Conservation (phyloP, 1,139 yeast species). For the Geotrichum cucujoidarum region DNA sequence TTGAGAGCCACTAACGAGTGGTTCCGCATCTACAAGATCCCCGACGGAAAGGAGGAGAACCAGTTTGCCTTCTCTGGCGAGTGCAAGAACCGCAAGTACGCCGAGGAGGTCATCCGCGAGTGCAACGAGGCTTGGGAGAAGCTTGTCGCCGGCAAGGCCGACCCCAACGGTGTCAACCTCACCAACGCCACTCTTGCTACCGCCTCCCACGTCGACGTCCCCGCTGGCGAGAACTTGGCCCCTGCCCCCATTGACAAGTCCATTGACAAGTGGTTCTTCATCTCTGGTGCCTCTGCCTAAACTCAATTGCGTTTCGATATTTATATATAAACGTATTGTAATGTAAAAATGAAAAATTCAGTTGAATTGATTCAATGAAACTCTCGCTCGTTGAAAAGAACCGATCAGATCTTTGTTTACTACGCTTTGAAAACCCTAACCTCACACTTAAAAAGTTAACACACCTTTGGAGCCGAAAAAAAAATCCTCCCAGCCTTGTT, state of each 20-base stretch:
- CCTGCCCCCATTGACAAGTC: conserved; percentile 97
- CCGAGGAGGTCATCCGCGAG: conserved; percentile 65
- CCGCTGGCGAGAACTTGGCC: conserved; percentile 61
- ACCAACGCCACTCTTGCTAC: conserved; percentile 70
- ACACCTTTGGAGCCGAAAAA: background rate
- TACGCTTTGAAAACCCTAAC: background rate
- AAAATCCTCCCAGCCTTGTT: background rate
- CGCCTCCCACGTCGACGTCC: conserved; percentile 46
- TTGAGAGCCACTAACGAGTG: conserved; percentile 80
- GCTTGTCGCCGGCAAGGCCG: conserved; percentile 51
- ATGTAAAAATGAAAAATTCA: background rate
- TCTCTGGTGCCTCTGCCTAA: conserved; percentile 34
- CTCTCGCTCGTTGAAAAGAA: background rate
- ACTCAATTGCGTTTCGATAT: too few species aligned
- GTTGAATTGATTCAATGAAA: background rate
- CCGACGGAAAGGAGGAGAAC: conserved; percentile 87
- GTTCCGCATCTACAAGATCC: conserved; percentile 86
- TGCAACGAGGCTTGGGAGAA: conserved; percentile 70
- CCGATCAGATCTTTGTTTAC: too few species aligned
- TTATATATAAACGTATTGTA: background rate
- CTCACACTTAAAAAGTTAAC: too few species aligned
- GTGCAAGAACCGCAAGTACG: conserved; percentile 67
- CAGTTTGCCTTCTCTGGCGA: conserved; percentile 81
- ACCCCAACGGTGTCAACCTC: conserved; percentile 45
- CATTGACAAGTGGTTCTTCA: conserved; percentile 97